phyloP scores from a whole-genome alignment of 371 early-diverging fungal genomes.

The Mucor indicus region DNA sequence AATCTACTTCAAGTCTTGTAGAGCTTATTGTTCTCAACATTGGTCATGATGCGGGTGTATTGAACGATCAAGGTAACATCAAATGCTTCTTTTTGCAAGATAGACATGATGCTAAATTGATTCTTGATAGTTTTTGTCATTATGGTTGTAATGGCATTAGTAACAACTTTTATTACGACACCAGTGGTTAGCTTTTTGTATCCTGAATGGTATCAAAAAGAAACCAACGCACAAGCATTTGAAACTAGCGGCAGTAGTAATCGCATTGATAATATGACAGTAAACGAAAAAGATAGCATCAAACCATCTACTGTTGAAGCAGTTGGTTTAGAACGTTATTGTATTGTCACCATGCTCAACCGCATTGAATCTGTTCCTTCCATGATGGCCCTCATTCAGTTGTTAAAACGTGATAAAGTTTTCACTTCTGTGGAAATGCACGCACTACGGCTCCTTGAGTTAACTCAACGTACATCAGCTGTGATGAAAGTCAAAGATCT shows the following conservation, averaged over 20 bases:
- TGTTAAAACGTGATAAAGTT: constrained; percentile 35
- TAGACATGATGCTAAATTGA: background rate
- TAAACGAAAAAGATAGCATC: background rate
- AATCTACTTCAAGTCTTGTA: constrained; percentile 56
- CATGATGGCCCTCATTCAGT: constrained; percentile 68
- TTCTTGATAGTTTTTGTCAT: constrained; percentile 70
- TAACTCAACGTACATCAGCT: constrained; percentile 69
- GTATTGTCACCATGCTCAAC: constrained; percentile 35
- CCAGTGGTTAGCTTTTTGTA: constrained; percentile 59
- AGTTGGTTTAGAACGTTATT: background rate
- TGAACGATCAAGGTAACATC: constrained; percentile 56
- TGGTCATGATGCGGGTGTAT: constrained; percentile 82
- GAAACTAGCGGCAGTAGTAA: background rate
- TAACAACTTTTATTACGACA: constrained; percentile 79
- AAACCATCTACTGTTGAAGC: background rate
- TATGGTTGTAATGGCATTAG: constrained; percentile 85
- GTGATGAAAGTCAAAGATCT: constrained; percentile 70
- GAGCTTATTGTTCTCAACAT: constrained; percentile 93
- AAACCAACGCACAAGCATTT: constrained; percentile 23
- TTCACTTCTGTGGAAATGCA: constrained; percentile 15
- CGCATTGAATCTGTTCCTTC: constrained; percentile 66
- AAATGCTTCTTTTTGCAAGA: background rate
- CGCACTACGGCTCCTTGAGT: constrained; percentile 68
- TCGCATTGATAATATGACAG: background rate
- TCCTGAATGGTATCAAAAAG: constrained; percentile 54